Evolutionary conservation across 208 protist species (phyloP).

Genomic region (Endotrypanum monterogeii): DNA sequence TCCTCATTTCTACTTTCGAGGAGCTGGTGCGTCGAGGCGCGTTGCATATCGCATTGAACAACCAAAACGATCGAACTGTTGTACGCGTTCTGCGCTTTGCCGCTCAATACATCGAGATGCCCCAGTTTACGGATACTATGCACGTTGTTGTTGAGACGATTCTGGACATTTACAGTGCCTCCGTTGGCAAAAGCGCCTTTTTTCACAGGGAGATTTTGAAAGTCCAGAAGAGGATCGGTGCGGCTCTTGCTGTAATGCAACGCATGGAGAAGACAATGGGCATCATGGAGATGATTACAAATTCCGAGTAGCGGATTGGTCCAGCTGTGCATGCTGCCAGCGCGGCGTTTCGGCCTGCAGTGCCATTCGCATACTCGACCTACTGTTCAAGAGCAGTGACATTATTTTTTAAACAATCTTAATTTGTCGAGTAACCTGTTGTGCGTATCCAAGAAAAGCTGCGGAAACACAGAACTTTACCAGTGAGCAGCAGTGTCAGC

Average conservation of each 20-base stretch:
- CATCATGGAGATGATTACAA: slow-evolving; percentile 86
- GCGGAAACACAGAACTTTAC: background rate
- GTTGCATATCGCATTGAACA: slow-evolving; percentile 79
- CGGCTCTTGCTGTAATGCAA: slow-evolving; percentile 56
- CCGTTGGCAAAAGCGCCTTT: slow-evolving; percentile 64
- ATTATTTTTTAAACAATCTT: background rate
- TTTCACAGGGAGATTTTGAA: slow-evolving; percentile 79
- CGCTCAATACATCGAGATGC: slow-evolving; percentile 65
- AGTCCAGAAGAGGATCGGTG: slow-evolving; percentile 63
- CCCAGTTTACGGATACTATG: slow-evolving; percentile 81
- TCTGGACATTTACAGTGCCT: slow-evolving; percentile 79
- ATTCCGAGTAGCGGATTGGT: slow-evolving; percentile 31
- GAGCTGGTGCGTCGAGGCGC: slow-evolving; percentile 80
- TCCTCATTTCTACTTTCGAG: slow-evolving; percentile 84
- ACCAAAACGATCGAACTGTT: slow-evolving; percentile 84
- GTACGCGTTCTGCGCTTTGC: slow-evolving; percentile 80
- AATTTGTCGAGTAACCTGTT: slow-evolving; percentile 10
- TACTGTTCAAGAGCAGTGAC: background rate
- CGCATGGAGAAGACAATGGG: slow-evolving; percentile 67
- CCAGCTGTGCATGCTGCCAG: background rate
- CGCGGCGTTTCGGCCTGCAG: background rate
- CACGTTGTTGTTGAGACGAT: slow-evolving; percentile 75
- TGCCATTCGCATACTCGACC: background rate
- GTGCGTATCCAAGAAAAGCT: background rate
- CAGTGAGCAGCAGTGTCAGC: background rate